Evolutionary conservation across 1,284 basidiomycete genomes (phyloP).

Genomic region (Neonothopanus nambi): DNA sequence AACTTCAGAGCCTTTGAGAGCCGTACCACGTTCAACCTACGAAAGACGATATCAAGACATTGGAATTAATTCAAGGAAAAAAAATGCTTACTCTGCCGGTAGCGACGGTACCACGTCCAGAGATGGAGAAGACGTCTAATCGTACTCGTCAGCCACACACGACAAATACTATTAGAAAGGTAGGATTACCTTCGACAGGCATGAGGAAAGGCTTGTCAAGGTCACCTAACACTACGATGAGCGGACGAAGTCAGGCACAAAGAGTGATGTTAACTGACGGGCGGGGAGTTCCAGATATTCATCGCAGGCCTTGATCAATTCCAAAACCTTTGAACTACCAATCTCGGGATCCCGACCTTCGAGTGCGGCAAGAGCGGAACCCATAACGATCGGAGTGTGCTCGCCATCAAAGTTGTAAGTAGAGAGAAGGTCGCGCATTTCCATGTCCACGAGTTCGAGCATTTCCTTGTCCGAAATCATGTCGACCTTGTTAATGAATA

Average conservation of each 20-base stretch:
- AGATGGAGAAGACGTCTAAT: conserved; percentile 95
- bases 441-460: conserved; percentile 99
- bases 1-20: conserved; percentile 92
- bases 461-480: conserved; percentile 97
- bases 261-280: conserved; percentile 53
- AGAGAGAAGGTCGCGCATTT: conserved; percentile 97
- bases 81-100: conserved; percentile 78
- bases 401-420: conserved; percentile 97
- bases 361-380: conserved; percentile 93
- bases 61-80: background rate
- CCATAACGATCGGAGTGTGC: conserved; percentile 95
- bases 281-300: conserved; percentile 93
- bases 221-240: conserved; percentile 58
- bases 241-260: background rate
- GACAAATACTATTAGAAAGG: background rate
- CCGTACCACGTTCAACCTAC: conserved; percentile 91
- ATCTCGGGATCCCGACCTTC: conserved; percentile 82
- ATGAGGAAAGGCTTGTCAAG: conserved; percentile 98
- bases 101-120: conserved; percentile 97
- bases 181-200: conserved; percentile 73
- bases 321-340: conserved; percentile 82
- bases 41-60: conserved; percentile 5
- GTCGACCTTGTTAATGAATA: conserved; percentile 99
- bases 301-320: conserved; percentile 89
- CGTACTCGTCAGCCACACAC: conserved; percentile 8